These are phyloP conservation scores for Groenewaldozyma auringiensis DNA, from an alignment of 1,139 yeast genomes.

Conservation along the genomic window DNA sequence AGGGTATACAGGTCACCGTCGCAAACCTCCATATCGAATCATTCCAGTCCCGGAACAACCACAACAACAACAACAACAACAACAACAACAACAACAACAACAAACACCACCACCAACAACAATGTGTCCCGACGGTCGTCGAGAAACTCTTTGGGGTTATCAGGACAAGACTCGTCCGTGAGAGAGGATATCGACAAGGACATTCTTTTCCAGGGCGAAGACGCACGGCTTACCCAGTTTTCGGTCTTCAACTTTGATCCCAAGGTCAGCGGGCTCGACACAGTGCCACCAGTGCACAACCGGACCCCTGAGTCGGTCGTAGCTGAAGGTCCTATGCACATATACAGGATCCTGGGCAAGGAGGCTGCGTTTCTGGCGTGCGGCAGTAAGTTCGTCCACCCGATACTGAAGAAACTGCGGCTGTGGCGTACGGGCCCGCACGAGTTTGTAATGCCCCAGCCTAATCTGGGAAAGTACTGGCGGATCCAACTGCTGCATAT, in stretches of 20 bases:
- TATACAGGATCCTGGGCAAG: conserved; percentile 57
- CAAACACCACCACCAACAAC: neutral
- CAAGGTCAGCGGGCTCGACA: conserved; percentile 12
- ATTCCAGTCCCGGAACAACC: no score
- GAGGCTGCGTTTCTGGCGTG: conserved; percentile 56
- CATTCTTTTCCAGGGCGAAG: conserved; percentile 17
- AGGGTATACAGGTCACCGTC: no score
- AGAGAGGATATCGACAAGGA: conserved; percentile 18
- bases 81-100: neutral
- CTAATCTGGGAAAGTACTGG: conserved; percentile 71
- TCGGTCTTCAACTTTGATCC: conserved; percentile 10
- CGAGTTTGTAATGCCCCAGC: conserved; percentile 56
- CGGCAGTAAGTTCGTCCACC: conserved; percentile 50
- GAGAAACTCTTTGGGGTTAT: conserved; percentile 3
- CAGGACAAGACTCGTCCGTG: conserved; percentile 1
- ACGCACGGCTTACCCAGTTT: conserved; percentile 21
- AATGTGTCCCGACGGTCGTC: conserved; percentile 8
- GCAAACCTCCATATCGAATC: no score
- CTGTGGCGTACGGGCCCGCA: conserved; percentile 45
- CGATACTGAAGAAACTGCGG: conserved; percentile 54
- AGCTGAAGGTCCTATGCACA: conserved; percentile 47
- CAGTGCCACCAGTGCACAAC: conserved; percentile 15
- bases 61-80: neutral
- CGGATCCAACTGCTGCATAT: conserved; percentile 38
- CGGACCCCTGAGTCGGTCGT: conserved; percentile 19